Base-by-base conservation (phyloP, 495 filamentous ascomycete species). In the Polyplosphaeria fusca region DNA sequence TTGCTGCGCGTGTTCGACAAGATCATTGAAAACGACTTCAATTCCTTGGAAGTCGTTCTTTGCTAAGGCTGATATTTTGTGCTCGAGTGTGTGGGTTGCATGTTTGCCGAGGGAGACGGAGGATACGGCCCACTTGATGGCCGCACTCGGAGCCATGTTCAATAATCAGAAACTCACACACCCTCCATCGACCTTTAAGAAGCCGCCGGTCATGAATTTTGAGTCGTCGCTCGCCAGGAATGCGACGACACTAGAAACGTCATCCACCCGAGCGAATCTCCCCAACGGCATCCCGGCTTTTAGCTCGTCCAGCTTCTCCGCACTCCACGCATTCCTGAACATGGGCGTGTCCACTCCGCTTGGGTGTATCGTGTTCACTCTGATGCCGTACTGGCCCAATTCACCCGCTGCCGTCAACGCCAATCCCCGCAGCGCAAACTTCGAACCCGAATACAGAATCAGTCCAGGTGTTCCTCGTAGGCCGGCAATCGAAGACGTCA, bases 161-260 rank as follows among this genome's bases (percentile, higher is more conserved):
- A 35, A 35, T 35, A 7, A 35, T 35, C 30, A 35, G 14, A 35
- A 35, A 19, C 40, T 43, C 40, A 43, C 49, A 23, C 18, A 16
- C 7, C 38, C 49, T 9, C 49, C 38, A 52, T 43, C 32, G 18
- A 44, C 37, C 49, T 43, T 42, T 24, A 41, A 42, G 25, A 24
- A 22, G 18, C 22, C 44, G 26, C 19, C 27, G 24, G 18, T 43
- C 40, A 43, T 43, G 19, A 43, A 43, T 22, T 43, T 43, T 18
- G 40, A 43, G 40, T 43, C 40, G 5, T 43, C 74, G 74, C 63
- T 66, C 1, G 47, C 63, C 47, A 66, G 40, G 35, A 63, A 66
- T 12, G 60, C 28, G 13, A 60, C 47, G 4, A 63, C 40, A 23
- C 58, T 55, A 7, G 63, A 60, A 41, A 66, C 60, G 56, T 66